These are phyloP conservation scores for Toxicodendron radicans DNA, from an alignment of 345 rosid genomes.

Conservation along the genomic window DNA sequence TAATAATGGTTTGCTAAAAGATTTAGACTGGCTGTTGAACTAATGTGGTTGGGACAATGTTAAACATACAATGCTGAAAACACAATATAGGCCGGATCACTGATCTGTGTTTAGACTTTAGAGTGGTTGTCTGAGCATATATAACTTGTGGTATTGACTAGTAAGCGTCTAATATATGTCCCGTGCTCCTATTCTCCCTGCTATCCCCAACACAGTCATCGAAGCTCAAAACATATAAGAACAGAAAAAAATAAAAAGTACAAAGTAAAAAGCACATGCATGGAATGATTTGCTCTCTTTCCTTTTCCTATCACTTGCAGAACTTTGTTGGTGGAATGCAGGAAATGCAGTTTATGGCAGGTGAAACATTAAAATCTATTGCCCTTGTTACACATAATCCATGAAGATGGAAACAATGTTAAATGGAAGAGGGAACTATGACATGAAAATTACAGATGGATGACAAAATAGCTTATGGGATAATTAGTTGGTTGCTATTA, in stretches of 20 bases:
- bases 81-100: background rate
- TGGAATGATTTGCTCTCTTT: background rate
- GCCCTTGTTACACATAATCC: background rate
- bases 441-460: background rate
- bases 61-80: background rate
- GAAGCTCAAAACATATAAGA: background rate
- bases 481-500: conserved; percentile 1
- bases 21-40: background rate
- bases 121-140: background rate
- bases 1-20: background rate
- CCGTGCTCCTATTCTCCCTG: background rate
- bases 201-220: background rate
- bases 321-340: conserved; percentile 5
- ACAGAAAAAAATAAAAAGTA: background rate
- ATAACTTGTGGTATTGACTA: background rate
- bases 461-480: conserved; percentile 11
- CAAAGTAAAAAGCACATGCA: background rate
- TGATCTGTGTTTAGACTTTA: background rate
- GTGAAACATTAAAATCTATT: conserved; percentile 11
- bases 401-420: background rate
- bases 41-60: background rate
- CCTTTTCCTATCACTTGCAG: conserved; percentile 8
- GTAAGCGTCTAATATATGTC: background rate
- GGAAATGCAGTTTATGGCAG: conserved; percentile 4
- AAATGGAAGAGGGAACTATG: background rate